Conservation (phyloP, 805 yeast genomes). For the baker's yeast (Saccharomyces cerevisiae) region DNA sequence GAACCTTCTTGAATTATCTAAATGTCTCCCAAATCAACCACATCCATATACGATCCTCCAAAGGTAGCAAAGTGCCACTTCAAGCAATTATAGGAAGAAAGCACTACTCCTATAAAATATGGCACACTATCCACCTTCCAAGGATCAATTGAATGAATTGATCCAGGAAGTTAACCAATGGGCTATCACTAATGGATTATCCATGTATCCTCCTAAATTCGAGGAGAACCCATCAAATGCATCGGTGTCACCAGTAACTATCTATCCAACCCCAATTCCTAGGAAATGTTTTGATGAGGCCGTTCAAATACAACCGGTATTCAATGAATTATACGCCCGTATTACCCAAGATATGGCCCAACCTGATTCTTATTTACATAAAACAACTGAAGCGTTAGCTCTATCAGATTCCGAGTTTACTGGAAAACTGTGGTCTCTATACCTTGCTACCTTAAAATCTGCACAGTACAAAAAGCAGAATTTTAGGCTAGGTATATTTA, state of each 20-base stretch:
- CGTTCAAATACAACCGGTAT: constrained; percentile 51
- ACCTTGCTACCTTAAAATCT: constrained; percentile 38
- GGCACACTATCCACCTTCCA: constrained; percentile 27
- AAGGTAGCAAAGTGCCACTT: neutral
- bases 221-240: constrained; percentile 32
- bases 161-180: constrained; percentile 56
- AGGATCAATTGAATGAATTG: constrained; percentile 25
- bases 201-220: constrained; percentile 66
- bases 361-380: constrained; percentile 49
- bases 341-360: constrained; percentile 44
- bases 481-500: constrained; percentile 71
- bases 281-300: constrained; percentile 58
- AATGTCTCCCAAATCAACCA: neutral
- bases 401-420: constrained; percentile 69
- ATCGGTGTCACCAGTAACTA: constrained; percentile 74
- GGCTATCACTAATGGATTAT: constrained; percentile 70
- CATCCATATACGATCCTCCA: neutral
- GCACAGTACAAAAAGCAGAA: constrained; percentile 42
- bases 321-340: constrained; percentile 66
- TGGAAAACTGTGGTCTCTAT: constrained; percentile 60
- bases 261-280: constrained; percentile 88
- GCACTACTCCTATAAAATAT: no score
- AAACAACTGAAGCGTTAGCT: constrained; percentile 47
- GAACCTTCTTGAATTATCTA: neutral
- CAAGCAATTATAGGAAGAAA: neutral